phyloP scores from a whole-genome alignment of 371 early-diverging fungal genomes.

The Paraphysoderma sedebokerense region DNA sequence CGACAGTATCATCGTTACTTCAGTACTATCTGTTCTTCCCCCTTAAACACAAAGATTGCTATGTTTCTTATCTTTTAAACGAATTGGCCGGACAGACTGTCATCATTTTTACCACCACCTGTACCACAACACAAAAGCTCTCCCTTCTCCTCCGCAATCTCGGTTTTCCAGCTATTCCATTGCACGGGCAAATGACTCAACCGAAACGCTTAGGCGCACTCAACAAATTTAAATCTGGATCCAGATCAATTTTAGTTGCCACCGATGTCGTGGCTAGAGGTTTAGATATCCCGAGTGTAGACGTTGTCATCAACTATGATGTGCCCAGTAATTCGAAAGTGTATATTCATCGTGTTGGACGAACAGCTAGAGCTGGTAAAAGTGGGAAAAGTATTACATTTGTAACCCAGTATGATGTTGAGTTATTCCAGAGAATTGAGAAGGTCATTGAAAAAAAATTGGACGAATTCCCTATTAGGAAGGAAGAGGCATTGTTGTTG shows the following conservation, averaged over 20 bases:
- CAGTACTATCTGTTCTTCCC: conserved; percentile 95
- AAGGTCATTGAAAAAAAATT: conserved; percentile 71
- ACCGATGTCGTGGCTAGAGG: conserved; percentile 92
- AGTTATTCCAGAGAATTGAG: conserved; percentile 83
- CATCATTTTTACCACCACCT: conserved; percentile 82
- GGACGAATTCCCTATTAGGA: conserved; percentile 59
- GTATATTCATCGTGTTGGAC: conserved; percentile 94
- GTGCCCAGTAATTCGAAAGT: conserved; percentile 84
- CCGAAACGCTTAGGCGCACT: conserved; percentile 77
- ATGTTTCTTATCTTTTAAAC: conserved; percentile 78
- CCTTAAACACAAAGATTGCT: conserved; percentile 84
- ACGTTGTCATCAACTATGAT: conserved; percentile 92
- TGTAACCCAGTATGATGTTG: conserved; percentile 94
- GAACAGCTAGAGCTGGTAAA: conserved; percentile 92
- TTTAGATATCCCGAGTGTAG: conserved; percentile 92
- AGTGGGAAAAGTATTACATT: conserved; percentile 87
- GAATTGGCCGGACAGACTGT: conserved; percentile 79
- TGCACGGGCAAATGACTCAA: conserved; percentile 90
- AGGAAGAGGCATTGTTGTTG: conserved; percentile 68
- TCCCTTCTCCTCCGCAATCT: conserved; percentile 70
- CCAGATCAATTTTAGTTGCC: conserved; percentile 73
- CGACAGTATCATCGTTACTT: conserved; percentile 73
- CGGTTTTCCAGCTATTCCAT: conserved; percentile 79
- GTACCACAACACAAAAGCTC: conserved; percentile 65
- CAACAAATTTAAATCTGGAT: conserved; percentile 79